Evolutionary conservation across 768 basidiomycete genomes (phyloP), one percentile per base, ranked within the genome.

Genomic region (Xanthoconium purpureum): DNA sequence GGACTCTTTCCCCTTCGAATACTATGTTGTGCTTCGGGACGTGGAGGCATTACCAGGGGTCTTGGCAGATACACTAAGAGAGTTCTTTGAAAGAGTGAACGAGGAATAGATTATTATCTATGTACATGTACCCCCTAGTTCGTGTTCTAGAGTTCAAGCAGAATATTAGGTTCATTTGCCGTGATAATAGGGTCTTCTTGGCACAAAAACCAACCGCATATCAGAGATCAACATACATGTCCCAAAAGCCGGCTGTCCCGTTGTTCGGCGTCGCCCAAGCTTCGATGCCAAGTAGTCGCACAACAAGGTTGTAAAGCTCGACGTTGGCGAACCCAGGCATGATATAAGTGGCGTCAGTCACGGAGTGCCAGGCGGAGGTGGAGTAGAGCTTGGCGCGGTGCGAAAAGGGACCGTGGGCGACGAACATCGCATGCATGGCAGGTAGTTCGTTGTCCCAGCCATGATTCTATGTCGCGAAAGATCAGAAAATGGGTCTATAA

Each of bases 1-100:
- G 63, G 96, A 98, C 68, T 87, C 92, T 4, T 98, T 98, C 81
- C 97, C 97, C 0, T 98, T 98, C 74, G 93, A 98, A 74, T 96
- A 95, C 67, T 98, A 94, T 63, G 88, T 98, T 47, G 87, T 99
- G n/a, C 71, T 99, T 49, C 77, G 94, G 56, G 83, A 89, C 61
- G 92, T 96, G 43, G 94, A 96, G 71, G 87, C 92, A 17, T 74
- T 99, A 37, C 96, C 97, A 4, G 90, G 94, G 53, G 91, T 97
- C 13, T 74, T 99, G 61, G 81, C 90, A 20, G 84, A 85, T 46
- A 97, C 93, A 2, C 73, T 99, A 57, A 88, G 90, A 66, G 94
- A 98, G 71, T 99, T 94, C 69, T 93, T 94, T 61, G 90, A 93
- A 70, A 80, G 87, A 53, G 81, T 91, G 52, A 87, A 88, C 10